Conservation (phyloP, 2,329 filamentous ascomycete species). For the Nannizziopsis barbatae region DNA sequence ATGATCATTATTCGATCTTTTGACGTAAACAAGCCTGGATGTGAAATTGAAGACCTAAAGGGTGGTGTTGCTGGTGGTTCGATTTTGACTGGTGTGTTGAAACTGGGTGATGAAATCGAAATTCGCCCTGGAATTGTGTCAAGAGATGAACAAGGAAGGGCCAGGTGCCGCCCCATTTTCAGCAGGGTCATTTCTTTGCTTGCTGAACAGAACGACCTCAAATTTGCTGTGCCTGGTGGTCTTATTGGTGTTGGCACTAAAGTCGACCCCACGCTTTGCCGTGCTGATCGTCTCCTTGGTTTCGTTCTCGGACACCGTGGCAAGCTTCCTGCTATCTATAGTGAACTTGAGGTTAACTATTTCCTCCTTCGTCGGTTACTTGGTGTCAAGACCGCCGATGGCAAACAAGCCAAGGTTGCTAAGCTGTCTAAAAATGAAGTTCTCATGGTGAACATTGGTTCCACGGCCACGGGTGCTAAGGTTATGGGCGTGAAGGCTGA, state of each 20-base stretch:
- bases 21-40: constrained; percentile 98
- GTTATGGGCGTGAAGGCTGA: constrained; percentile 95
- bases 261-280: constrained; percentile 93
- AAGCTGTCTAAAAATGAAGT: constrained; percentile 98
- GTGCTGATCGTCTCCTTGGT: constrained; percentile 96
- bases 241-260: constrained; percentile 96
- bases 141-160: constrained; percentile 82
- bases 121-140: constrained; percentile 98
- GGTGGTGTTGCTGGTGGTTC: constrained; percentile 96
- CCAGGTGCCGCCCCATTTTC: constrained; percentile 96
- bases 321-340: constrained; percentile 90
- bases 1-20: constrained; percentile 99
- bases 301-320: constrained; percentile 95
- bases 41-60: constrained; percentile 96
- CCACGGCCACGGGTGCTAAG: constrained; percentile 93
- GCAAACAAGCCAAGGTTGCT: constrained; percentile 98
- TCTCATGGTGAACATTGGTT: constrained; percentile 99
- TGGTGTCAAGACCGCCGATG: constrained; percentile 93
- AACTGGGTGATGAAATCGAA: constrained; percentile 95
- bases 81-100: constrained; percentile 92
- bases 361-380: constrained; percentile 89
- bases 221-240: constrained; percentile 94
- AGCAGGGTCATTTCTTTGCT: constrained; percentile 89
- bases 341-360: constrained; percentile 98
- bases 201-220: constrained; percentile 95